Conservation (phyloP, 306 rosid species). For the Cyamopsis tetragonoloba region DNA sequence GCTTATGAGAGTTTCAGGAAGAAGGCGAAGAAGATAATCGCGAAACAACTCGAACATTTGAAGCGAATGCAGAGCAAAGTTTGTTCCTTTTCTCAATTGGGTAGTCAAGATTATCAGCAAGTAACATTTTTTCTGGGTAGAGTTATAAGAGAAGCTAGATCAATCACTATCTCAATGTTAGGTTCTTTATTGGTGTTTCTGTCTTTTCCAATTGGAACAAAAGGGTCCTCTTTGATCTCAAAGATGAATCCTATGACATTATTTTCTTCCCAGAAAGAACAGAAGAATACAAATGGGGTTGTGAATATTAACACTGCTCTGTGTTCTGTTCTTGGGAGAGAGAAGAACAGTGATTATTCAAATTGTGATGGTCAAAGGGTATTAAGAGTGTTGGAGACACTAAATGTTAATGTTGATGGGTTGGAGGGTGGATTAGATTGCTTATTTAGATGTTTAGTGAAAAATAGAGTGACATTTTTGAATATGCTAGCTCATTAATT, state of each 20-base stretch:
- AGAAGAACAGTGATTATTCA: constrained; percentile 28
- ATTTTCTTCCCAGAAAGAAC: constrained; percentile 38
- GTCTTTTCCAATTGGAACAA: constrained; percentile 47
- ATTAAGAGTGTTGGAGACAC: constrained; percentile 39
- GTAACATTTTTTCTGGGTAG: constrained; percentile 22
- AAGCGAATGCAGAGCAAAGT: constrained; percentile 50
- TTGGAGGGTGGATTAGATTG: constrained; percentile 53
- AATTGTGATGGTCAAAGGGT: constrained; percentile 43
- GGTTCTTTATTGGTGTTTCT: constrained; percentile 42
- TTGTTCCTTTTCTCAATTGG: constrained; percentile 10
- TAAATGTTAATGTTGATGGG: constrained; percentile 39
- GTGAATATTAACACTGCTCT: constrained; percentile 42
- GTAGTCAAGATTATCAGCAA: constrained; percentile 41
- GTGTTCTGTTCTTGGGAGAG: constrained; percentile 36
- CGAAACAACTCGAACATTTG: constrained; percentile 35
- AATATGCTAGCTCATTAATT: constrained; percentile 52
- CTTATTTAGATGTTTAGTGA: constrained; percentile 60
- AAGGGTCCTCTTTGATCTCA: constrained; percentile 46
- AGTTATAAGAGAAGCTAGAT: constrained; percentile 51
- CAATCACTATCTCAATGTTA: constrained; percentile 42
- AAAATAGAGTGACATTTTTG: constrained; percentile 70
- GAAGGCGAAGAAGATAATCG: constrained; percentile 54
- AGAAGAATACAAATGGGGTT: constrained; percentile 40
- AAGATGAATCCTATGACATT: constrained; percentile 38
- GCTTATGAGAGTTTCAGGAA: constrained; percentile 49